Evolutionary conservation across 345 rosid genomes (phyloP).

Genomic region (Carallia pectinifolia): DNA sequence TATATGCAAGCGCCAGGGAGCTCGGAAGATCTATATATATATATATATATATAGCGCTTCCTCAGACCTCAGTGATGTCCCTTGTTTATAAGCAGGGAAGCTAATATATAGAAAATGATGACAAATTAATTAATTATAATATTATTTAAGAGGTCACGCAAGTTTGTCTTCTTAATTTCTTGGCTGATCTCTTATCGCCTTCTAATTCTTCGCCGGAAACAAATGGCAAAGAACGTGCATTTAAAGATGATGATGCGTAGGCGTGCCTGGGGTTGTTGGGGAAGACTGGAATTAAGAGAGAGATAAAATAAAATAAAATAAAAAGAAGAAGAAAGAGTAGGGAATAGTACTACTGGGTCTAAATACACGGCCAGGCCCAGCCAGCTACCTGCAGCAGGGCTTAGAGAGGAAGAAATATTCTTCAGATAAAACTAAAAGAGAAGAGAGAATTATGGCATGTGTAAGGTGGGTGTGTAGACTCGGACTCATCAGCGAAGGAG

Average conservation of each 20-base stretch:
- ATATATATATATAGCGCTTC: no score
- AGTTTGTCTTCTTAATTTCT: slow-evolving; percentile 20
- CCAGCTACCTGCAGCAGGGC: no score
- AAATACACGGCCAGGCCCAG: no score
- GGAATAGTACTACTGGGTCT: no score
- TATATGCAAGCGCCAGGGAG: background rate
- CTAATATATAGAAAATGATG: background rate
- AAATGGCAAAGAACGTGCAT: slow-evolving; percentile 42
- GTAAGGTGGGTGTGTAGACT: background rate
- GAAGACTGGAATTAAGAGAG: background rate
- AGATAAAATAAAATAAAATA: background rate
- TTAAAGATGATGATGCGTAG: slow-evolving; percentile 61
- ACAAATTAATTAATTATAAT: background rate
- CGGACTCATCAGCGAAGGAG: slow-evolving; percentile 22
- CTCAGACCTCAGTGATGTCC: no score
- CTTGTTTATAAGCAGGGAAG: background rate
- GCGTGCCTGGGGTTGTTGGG: slow-evolving; percentile 6
- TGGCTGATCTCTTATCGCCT: slow-evolving; percentile 6
- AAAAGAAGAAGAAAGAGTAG: background rate
- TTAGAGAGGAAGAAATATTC: no score
- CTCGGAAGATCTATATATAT: no score
- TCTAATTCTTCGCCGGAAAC: slow-evolving; percentile 38
- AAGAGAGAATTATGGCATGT: slow-evolving; percentile 16
- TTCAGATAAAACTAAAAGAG: background rate
- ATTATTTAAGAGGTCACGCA: slow-evolving; percentile 33